phyloP scores from a whole-genome alignment of 257 asterid species.

The Cordia subcordata region DNA sequence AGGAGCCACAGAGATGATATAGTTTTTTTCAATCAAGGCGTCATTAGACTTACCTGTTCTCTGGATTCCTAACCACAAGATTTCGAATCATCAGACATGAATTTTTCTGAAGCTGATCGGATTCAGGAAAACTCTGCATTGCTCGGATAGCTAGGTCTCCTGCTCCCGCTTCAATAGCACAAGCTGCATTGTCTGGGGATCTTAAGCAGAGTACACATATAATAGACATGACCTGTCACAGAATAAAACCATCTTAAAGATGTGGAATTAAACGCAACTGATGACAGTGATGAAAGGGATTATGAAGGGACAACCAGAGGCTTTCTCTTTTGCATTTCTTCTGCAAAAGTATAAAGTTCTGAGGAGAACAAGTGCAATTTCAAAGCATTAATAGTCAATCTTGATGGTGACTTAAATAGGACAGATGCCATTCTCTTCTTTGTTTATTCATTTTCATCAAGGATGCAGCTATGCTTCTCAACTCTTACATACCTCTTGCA shows the following conservation, averaged over 20 bases:
- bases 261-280: background rate
- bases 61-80: slow-evolving; percentile 77
- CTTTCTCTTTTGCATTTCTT: no score
- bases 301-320: no score
- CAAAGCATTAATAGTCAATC: no score
- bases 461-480: background rate
- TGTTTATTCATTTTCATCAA: background rate
- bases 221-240: slow-evolving; percentile 60
- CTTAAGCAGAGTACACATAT: slow-evolving; percentile 72
- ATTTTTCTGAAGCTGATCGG: slow-evolving; percentile 71
- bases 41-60: slow-evolving; percentile 48
- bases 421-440: no score
- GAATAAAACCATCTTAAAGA: background rate
- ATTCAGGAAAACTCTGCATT: slow-evolving; percentile 66
- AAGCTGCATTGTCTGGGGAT: slow-evolving; percentile 75
- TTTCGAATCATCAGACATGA: slow-evolving; percentile 89
- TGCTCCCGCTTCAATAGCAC: slow-evolving; percentile 87
- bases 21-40: background rate
- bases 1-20: background rate
- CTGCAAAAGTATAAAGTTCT: no score
- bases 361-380: no score
- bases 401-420: no score
- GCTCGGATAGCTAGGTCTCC: slow-evolving; percentile 83
- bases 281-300: background rate
- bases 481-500: slow-evolving; percentile 59